Evolutionary conservation across 2,329 filamentous ascomycete genomes (phyloP).

Genomic region (Emericellopsis cladophorae): DNA sequence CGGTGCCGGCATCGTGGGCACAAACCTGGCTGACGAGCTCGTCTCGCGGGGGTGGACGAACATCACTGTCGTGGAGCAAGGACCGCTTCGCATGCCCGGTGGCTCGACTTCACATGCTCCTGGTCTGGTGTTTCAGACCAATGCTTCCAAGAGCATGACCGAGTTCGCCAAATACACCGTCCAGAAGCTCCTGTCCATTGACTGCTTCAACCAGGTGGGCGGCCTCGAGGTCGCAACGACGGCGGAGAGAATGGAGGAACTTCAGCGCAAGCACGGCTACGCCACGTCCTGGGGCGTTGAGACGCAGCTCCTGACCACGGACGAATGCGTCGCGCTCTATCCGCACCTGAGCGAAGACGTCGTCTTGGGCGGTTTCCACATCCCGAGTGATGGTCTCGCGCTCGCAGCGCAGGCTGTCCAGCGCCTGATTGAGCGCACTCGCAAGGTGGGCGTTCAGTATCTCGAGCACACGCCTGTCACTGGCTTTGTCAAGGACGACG

Average conservation of each 20-base stretch:
- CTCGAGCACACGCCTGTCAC: slow-evolving; percentile 43
- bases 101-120: slow-evolving; percentile 55
- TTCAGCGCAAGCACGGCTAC: slow-evolving; percentile 50
- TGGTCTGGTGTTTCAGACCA: slow-evolving; percentile 52
- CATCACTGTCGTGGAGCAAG: slow-evolving; percentile 54
- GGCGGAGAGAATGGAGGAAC: slow-evolving; percentile 41
- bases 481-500: slow-evolving; percentile 34
- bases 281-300: slow-evolving; percentile 49
- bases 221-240: slow-evolving; percentile 52
- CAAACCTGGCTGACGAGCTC: slow-evolving; percentile 52
- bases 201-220: slow-evolving; percentile 51
- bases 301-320: slow-evolving; percentile 32
- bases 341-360: slow-evolving; percentile 38
- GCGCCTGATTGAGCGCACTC: slow-evolving; percentile 44
- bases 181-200: slow-evolving; percentile 43
- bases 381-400: slow-evolving; percentile 48
- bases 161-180: slow-evolving; percentile 48
- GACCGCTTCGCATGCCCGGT: slow-evolving; percentile 47
- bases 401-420: slow-evolving; percentile 49
- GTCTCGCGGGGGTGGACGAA: slow-evolving; percentile 47
- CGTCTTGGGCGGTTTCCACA: slow-evolving; percentile 45
- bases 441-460: slow-evolving; percentile 44
- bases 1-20: slow-evolving; percentile 51
- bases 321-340: slow-evolving; percentile 40
- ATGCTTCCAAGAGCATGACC: slow-evolving; percentile 42